These are phyloP conservation scores for Aspergillus sergii DNA, from an alignment of 2,329 filamentous ascomycete species.

Conservation along the genomic window DNA sequence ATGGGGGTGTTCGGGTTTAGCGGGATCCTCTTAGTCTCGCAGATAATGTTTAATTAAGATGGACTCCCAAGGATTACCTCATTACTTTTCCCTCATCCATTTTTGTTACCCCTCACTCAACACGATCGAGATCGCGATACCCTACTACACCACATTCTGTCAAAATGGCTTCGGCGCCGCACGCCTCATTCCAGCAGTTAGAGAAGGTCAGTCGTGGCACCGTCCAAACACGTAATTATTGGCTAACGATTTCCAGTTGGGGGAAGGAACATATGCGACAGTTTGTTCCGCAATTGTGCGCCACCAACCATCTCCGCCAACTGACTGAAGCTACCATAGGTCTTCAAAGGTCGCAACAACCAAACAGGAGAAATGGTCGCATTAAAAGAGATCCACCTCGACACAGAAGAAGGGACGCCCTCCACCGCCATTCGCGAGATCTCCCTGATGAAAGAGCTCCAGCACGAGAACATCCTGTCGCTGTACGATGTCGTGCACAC, in stretches of 20 bases:
- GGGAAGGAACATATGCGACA: slow-evolving; percentile 97
- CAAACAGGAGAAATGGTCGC: slow-evolving; percentile 96
- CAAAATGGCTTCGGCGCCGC: neutral
- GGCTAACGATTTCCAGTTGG: slow-evolving; percentile 57
- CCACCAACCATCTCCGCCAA: slow-evolving; percentile 63
- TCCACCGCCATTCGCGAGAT: slow-evolving; percentile 98
- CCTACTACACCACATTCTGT: slow-evolving; percentile 68
- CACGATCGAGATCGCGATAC: slow-evolving; percentile 68
- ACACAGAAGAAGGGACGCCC: slow-evolving; percentile 96
- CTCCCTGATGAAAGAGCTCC: slow-evolving; percentile 98
- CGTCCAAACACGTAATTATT: neutral
- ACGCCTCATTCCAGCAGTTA: slow-evolving; percentile 92
- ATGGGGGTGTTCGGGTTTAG: neutral
- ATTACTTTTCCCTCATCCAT: neutral
- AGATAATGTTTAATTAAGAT: neutral
- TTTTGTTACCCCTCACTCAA: slow-evolving; percentile 1
- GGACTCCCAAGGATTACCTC: neutral
- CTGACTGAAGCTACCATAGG: slow-evolving; percentile 69
- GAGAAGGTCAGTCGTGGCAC: slow-evolving; percentile 66
- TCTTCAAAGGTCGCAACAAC: slow-evolving; percentile 97
- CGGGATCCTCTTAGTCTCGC: neutral
- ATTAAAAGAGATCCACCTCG: slow-evolving; percentile 97
- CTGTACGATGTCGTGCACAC: slow-evolving; percentile 99
- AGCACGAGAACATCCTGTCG: slow-evolving; percentile 97
- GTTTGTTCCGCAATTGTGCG: slow-evolving; percentile 55